Evolutionary conservation across 164 flowering plant genomes (phyloP).

Genomic region (Dillenia suffruticosa): DNA sequence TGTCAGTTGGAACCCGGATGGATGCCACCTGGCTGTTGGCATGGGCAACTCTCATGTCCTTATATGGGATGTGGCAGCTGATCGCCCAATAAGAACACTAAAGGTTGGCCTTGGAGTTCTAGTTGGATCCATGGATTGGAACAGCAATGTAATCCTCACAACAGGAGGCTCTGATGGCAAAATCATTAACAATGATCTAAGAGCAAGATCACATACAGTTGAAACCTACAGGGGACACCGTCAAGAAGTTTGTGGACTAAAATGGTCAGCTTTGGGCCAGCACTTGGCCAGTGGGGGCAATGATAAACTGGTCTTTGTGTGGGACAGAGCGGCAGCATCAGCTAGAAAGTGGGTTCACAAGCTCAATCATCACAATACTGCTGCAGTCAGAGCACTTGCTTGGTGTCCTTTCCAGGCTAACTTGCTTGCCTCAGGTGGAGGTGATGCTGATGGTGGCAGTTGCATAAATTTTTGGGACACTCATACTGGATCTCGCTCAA

Average conservation of each 20-base stretch:
- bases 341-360: slow-evolving; percentile 1
- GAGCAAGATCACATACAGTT: not conserved
- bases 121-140: slow-evolving; percentile 10
- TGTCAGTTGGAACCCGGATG: too few relatives aligned
- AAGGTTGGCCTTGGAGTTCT: not conserved
- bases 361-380: slow-evolving; percentile 1
- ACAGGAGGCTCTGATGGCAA: slow-evolving; percentile 5
- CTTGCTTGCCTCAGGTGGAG: slow-evolving; percentile 10
- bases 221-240: slow-evolving; percentile 6
- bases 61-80: too few relatives aligned
- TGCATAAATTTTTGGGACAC: slow-evolving; percentile 9
- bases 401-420: slow-evolving; percentile 4
- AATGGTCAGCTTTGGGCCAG: slow-evolving; percentile 9
- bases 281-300: not conserved
- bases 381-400: slow-evolving; percentile 13
- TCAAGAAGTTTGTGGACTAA: slow-evolving; percentile 7
- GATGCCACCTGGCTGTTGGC: not conserved
- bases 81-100: too few relatives aligned
- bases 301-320: slow-evolving; percentile 6
- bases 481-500: not conserved
- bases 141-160: not conserved
- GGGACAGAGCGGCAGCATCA: not conserved
- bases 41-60: not conserved
- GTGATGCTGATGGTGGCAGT: not conserved
- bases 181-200: not conserved